These are phyloP conservation scores for Boletus semigastroideus DNA, from an alignment of 1,284 basidiomycete species.

Conservation along the genomic window DNA sequence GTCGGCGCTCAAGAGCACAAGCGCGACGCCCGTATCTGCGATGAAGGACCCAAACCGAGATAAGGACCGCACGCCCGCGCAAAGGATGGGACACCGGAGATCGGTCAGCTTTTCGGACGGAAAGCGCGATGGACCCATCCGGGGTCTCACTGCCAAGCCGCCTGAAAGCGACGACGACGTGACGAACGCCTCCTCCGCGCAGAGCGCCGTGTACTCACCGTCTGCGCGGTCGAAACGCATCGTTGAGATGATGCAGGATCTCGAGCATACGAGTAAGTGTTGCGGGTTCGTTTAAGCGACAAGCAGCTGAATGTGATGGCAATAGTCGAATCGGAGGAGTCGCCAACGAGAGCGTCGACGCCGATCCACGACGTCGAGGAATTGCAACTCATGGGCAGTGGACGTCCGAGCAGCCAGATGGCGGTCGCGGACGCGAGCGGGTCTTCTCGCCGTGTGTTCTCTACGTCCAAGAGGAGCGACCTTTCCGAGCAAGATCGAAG, in stretches of 20 bases:
- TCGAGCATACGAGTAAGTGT: constrained; percentile 64
- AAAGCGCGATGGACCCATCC: constrained; percentile 79
- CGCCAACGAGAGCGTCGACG: constrained; percentile 63
- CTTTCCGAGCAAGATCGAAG: constrained; percentile 34
- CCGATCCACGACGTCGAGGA: constrained; percentile 42
- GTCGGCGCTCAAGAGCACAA: constrained; percentile 46
- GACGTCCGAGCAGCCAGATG: constrained; percentile 37
- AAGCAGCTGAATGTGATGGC: not conserved
- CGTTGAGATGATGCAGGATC: constrained; percentile 69
- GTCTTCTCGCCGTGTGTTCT: constrained; percentile 45
- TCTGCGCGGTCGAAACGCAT: constrained; percentile 79
- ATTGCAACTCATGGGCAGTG: constrained; percentile 45
- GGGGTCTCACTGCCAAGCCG: constrained; percentile 50
- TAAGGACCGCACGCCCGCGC: constrained; percentile 52
- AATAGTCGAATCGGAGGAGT: constrained; percentile 45
- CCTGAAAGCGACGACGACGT: constrained; percentile 40
- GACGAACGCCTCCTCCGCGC: constrained; percentile 29
- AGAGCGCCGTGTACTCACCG: constrained; percentile 41
- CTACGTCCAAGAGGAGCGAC: constrained; percentile 43
- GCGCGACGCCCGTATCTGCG: constrained; percentile 30
- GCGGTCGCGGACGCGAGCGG: constrained; percentile 27
- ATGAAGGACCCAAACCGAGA: constrained; percentile 46
- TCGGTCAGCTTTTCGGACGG: constrained; percentile 96
- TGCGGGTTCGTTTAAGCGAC: not conserved
- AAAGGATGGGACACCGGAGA: constrained; percentile 53